Base-by-base conservation (phyloP, 805 yeast species). In the Isabelozyma gotoi region DNA sequence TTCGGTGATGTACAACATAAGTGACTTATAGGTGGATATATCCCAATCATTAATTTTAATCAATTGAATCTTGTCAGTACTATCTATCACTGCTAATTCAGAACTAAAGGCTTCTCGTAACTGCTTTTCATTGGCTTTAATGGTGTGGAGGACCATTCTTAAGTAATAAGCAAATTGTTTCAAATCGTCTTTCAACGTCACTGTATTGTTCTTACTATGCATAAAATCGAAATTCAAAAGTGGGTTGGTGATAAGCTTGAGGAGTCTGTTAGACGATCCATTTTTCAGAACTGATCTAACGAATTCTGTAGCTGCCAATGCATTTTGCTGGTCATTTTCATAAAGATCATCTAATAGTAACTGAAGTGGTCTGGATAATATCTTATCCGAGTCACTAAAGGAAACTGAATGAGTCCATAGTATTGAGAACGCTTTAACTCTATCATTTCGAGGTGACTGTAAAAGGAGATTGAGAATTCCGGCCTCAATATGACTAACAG, bases 321-420 rank as follows among this genome's bases (percentile, higher is more conserved):
- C 67, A 33, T 71, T 63, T 6, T 78, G 73, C 8, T 68, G 70
- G 35, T 71, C 75, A 4, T 65, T 60, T 38, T 66, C 70, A 37
- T 62, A 60, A 16, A 85, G 59, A 34, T 81, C 85, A 56, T 90
- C 96, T 27, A 91, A 60, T 14, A 88, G 65, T 1, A 88, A 57
- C 46, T 82, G 80, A 5, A 89, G 59, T 0, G 96, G 94, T 48
- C 84, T 72, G 5, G 75, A 65, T 10, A 89, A 61, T 6, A 85
- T 63, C 2, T 60, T 49, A 40, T 74, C 82, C 0, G 65, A 57
- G 31, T 81, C 88, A 36, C 73, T 76, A 32, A 64, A 56, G n/a
- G 71, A 61, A 7, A 63, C 47, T 0, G 92, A 76, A 52, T 87
- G 92, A 3, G 74, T 72, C 97, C 97, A 92, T 4, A 91, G 58